Base-by-base conservation (phyloP, 257 asterid species). In the Jaltomata sinuosa region DNA sequence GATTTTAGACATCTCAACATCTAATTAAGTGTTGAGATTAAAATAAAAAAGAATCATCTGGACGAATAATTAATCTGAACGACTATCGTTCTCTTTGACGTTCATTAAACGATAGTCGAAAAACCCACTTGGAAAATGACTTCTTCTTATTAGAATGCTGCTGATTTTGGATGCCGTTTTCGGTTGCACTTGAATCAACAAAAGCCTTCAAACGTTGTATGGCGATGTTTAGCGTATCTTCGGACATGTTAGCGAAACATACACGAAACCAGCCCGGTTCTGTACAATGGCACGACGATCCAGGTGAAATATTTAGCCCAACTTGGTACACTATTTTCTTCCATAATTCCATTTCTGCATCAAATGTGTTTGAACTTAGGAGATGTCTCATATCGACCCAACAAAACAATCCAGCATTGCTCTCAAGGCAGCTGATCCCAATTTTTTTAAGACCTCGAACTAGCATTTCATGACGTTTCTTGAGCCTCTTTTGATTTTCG, bases 71-170 rank as follows among this genome's bases (percentile, higher is more conserved):
- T n/a, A n/a, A n/a, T n/a, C n/a, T n/a, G n/a, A n/a, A n/a, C n/a
- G n/a, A n/a, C 38, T 34, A 34, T 54, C 95, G 92, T 82, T 91
- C 94, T 22, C 91, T 88, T 84, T 90, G 92, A 2, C 92, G 93
- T 59, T 89, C 91, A 12, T 88, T 76, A n/a, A 88, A 87, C 87
- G 95, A 89, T 31, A 92, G 92, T 61, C 91, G 90, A 82, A 92
- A 91, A 91, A 89, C 90, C 95, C 93, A 92, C 84, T 87, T 92
- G 12, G 89, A 81, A 36, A 92, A 82, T n/a, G 84, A 38, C 85
- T 89, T 91, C 62, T 91, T 90, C 45, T 89, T 89, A 87, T 84
- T 80, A n/a, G 87, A 85, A 22, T 79, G 69, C 31, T 85, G 81
- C 3, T 84, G 79, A 27, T 67, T 82, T 42, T 16, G 47, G 22